A percentile compares a stretch with the other conserved stretches of the same genome.
Conservation (phyloP, 2,329 filamentous ascomycete genomes). For the Basipetospora chlamydospora region DNA sequence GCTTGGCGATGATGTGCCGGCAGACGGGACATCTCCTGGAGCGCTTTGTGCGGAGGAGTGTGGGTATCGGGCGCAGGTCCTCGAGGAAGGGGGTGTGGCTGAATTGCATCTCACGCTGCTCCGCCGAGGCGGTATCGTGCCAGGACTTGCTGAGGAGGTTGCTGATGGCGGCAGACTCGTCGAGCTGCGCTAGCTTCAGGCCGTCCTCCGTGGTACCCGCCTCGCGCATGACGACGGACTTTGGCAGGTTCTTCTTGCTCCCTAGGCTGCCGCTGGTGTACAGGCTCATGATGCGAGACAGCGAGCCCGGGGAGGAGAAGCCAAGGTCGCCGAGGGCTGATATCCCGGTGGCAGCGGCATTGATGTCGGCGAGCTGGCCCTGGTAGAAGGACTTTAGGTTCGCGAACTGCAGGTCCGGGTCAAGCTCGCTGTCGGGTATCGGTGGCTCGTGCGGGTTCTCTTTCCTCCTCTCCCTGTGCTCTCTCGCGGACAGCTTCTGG, state of each 20-base stretch:
- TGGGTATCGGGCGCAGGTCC: slow-evolving; percentile 67
- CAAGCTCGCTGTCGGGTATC: slow-evolving; percentile 22
- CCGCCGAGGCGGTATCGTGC: slow-evolving; percentile 40
- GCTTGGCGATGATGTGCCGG: slow-evolving; percentile 88
- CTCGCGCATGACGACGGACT: slow-evolving; percentile 66
- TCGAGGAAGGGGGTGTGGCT: slow-evolving; percentile 42
- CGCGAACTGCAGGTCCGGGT: slow-evolving; percentile 56
- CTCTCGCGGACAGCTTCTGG: slow-evolving; percentile 32
- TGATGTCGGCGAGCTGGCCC: slow-evolving; percentile 53
- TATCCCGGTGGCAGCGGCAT: slow-evolving; percentile 31
- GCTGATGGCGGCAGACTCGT: slow-evolving; percentile 47
- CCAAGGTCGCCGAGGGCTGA: slow-evolving; percentile 33
- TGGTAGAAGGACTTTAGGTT: slow-evolving; percentile 72
- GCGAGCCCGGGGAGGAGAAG: slow-evolving; percentile 61
- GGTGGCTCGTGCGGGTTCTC: slow-evolving; percentile 21
- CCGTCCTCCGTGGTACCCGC: slow-evolving; percentile 59
- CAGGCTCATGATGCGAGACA: slow-evolving; percentile 81
- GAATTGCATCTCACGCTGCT: slow-evolving; percentile 34
- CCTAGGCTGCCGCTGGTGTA: slow-evolving; percentile 56
- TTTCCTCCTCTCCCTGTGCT: slow-evolving; percentile 36
- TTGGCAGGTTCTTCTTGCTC: slow-evolving; percentile 51
- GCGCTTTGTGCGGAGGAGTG: slow-evolving; percentile 76
- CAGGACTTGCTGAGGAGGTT: slow-evolving; percentile 46
- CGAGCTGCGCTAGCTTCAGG: slow-evolving; percentile 44
- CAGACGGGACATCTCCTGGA: slow-evolving; percentile 87